A percentile compares a stretch with the other conserved stretches of the same genome.
Conservation (phyloP, 2,329 filamentous ascomycete species). For the Nothophoma quercina region DNA sequence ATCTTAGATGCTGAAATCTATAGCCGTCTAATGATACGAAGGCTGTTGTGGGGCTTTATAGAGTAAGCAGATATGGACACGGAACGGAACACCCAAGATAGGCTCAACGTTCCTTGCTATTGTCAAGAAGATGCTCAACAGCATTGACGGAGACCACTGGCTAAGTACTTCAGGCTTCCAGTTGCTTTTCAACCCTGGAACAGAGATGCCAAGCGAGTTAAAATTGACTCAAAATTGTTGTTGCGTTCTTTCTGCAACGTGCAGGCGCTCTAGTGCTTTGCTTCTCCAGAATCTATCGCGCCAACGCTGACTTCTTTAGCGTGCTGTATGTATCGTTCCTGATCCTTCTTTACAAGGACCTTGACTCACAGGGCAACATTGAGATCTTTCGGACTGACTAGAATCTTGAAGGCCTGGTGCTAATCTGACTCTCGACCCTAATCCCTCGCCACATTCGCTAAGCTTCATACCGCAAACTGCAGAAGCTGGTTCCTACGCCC, state of each 20-base stretch:
- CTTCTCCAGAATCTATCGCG: neutral
- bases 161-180: neutral
- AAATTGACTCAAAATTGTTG: no score
- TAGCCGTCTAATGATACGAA: neutral
- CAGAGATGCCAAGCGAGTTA: no score
- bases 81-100: neutral
- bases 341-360: neutral
- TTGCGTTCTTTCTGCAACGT: no score
- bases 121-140: no score
- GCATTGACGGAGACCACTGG: neutral
- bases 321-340: neutral
- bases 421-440: slow-evolving; percentile 2
- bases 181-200: no score
- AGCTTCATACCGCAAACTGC: neutral
- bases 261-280: no score
- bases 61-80: neutral
- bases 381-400: neutral
- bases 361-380: slow-evolving; percentile 2
- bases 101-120: neutral
- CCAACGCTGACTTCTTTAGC: neutral
- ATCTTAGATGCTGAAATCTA: neutral
- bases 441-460: slow-evolving; percentile 1
- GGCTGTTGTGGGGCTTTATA: neutral
- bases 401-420: neutral
- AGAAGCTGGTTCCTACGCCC: slow-evolving; percentile 2